Evolutionary conservation across 176 grass and related monocot genomes (phyloP).

Genomic region (Raddia guianensis): DNA sequence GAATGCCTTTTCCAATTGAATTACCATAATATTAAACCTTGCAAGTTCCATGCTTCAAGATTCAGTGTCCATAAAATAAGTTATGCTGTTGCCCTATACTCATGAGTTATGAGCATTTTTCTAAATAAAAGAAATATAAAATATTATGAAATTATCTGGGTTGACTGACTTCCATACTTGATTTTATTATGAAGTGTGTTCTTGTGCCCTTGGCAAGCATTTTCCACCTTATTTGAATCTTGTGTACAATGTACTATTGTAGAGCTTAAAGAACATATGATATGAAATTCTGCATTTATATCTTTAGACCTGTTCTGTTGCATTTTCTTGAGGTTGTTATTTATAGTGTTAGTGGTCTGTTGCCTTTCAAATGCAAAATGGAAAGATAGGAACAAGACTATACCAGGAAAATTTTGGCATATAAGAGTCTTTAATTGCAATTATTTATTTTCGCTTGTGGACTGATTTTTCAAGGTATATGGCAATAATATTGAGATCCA

Average conservation of each 20-base stretch:
- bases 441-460: conserved; percentile 20
- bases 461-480: conserved; percentile 71
- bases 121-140: background rate
- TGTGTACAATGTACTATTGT: background rate
- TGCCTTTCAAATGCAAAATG: conserved; percentile 15
- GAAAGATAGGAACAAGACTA: background rate
- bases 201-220: background rate
- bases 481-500: conserved; percentile 99
- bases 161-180: background rate
- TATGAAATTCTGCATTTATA: background rate
- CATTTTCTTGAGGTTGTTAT: background rate
- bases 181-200: background rate
- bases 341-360: conserved; percentile 1
- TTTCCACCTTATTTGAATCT: conserved; percentile 24
- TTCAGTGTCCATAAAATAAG: background rate
- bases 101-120: background rate
- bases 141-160: conserved; percentile 5
- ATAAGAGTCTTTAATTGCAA: conserved; percentile 18
- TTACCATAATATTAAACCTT: background rate
- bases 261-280: background rate
- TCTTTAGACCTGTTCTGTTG: conserved; percentile 18
- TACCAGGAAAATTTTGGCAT: conserved; percentile 7
- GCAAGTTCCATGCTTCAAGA: background rate
- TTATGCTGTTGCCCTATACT: background rate
- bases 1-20: background rate